Evolutionary conservation across 2,329 filamentous ascomycete species (phyloP), one percentile per base, ranked within the genome.

Genomic region (Lecanicillium sp.): DNA sequence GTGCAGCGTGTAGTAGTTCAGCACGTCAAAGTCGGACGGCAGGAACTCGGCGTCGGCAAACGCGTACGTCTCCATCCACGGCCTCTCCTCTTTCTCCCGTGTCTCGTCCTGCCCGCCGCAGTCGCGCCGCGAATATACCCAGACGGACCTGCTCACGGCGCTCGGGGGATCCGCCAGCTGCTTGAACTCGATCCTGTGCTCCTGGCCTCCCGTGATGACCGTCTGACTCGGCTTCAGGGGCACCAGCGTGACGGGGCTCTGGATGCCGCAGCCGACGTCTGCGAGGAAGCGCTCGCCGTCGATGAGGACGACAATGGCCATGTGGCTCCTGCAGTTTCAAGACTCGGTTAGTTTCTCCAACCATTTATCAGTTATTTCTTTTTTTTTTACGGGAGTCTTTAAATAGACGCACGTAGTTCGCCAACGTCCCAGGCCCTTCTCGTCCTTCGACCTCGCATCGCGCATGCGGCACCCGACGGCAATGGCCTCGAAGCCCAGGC

Each of bases 1-100:
- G 24, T 38, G 24, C 33, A 49, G 19, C n/a, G 40, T 49, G 32
- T 49, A 44, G 24, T 44, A 39, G 40, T 32, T 49, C 6, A 49
- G 47, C 30, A 49, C 40, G n/a, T 32, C 24, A 33, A 44, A 35
- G 21, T 35, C 40, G 2, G 40, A 30, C 2, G 47, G n/a, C 15
- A 49, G 20, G 7, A 27, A 44, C 15, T 49, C 40, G 17, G 33
- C 26, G 26, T 49, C 47, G n/a, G 47, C 40, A 39, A 49, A 39
- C 19, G 40, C 47, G 26, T 49, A 44, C 20, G 39, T 33, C 14
- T 49, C 47, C 12, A 12, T 38, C 33, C 33, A 32, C 15, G n/a
- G 24, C 14, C 19, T 17, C 15, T 29, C 44, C 38, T 39, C n/a
- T n/a, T n/a, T n/a, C n/a, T n/a, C n/a, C n/a, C n/a, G n/a, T n/a